Base-by-base conservation (phyloP, 768 basidiomycete species). In the Tricholomella constricta region DNA sequence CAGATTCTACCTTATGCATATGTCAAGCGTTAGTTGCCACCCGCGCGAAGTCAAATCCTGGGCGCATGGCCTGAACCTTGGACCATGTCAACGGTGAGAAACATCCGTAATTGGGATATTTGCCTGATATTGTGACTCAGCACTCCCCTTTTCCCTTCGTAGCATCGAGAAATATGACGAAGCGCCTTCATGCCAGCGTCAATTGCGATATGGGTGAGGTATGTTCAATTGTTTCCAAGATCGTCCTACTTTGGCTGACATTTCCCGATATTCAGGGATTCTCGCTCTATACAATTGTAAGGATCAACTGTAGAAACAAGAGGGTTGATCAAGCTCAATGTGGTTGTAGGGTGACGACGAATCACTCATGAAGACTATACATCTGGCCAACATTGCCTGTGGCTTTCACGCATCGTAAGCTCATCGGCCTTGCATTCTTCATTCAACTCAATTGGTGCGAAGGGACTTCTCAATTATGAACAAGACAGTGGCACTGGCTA, bases 381-480 rank as follows among this genome's bases (percentile, higher is more conserved):
- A 84, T 57, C 69, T 83, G 14, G 82, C 83, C 0, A 84, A 86
- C 54, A 71, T 86, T 14, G 86, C 86, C 0, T 88, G 85, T 60
- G 85, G 86, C 6, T 86, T 85, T 54, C 86, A 88, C 60, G 85
- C 82, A 19, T 82, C 81, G 81, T 84, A 53, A 42, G 67, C 54
- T 14, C 3, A 17, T 17, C 26, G 12, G 15, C n/a, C 17, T 12
- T 20, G 3, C 11, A 15, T 5, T 6, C 22, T 26, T 10, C 10
- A n/a, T 14, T 31, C 29, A 17, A 11, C 37, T 26, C 37, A 48
- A 35, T 12, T 37, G 6, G 19, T 19, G 31, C 1, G 20, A 26
- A 82, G 83, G 0, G 85, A 87, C 62, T 85, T 85, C 57, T 73
- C 79, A 0, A 76, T 86, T 44, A 88, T 89, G 86, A 73, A 81